Percentiles rank a stretch among this genome's conserved stretches.
phyloP scores from a whole-genome alignment of 2,329 filamentous ascomycete species.

The Apiospora marii region DNA sequence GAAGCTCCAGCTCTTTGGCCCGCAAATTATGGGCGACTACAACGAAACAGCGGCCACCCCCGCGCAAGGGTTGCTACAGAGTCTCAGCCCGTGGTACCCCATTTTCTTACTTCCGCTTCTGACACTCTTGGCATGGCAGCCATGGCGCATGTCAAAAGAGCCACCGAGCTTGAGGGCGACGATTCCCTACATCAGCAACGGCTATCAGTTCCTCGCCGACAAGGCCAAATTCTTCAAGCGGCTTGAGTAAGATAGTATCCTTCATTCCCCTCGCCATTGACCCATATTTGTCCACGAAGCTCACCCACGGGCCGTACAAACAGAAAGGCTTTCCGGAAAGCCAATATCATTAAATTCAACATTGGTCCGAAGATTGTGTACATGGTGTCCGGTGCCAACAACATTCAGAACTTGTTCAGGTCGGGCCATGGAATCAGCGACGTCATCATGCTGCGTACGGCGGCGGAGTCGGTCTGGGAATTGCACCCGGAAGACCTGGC shows the following conservation, averaged over 20 bases:
- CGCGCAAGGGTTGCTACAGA: slow-evolving; percentile 2
- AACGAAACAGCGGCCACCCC: background rate
- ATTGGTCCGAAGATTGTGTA: slow-evolving; percentile 28
- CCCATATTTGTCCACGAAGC: background rate
- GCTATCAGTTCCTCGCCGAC: slow-evolving; percentile 29
- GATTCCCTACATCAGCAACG: slow-evolving; percentile 30
- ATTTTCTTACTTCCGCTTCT: slow-evolving; percentile 1
- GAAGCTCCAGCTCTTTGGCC: background rate
- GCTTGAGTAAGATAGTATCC: slow-evolving; percentile 14
- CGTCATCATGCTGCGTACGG: slow-evolving; percentile 24
- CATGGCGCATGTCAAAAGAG: slow-evolving; percentile 9
- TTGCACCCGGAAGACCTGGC: slow-evolving; percentile 30
- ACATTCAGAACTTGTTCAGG: slow-evolving; percentile 32
- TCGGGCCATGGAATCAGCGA: slow-evolving; percentile 24
- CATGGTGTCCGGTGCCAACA: slow-evolving; percentile 28
- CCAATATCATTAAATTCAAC: slow-evolving; percentile 29
- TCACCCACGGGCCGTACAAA: background rate
- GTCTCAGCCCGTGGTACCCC: slow-evolving; percentile 11
- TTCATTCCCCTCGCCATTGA: background rate
- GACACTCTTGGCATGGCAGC: slow-evolving; percentile 1
- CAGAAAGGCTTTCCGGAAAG: slow-evolving; percentile 6
- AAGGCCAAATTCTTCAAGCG: slow-evolving; percentile 25
- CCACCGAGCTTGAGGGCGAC: slow-evolving; percentile 23
- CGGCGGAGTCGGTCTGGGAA: slow-evolving; percentile 30
- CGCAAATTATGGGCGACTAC: background rate